Conservation (phyloP, 495 filamentous ascomycete genomes). For the Aspergillus haitiensis region DNA sequence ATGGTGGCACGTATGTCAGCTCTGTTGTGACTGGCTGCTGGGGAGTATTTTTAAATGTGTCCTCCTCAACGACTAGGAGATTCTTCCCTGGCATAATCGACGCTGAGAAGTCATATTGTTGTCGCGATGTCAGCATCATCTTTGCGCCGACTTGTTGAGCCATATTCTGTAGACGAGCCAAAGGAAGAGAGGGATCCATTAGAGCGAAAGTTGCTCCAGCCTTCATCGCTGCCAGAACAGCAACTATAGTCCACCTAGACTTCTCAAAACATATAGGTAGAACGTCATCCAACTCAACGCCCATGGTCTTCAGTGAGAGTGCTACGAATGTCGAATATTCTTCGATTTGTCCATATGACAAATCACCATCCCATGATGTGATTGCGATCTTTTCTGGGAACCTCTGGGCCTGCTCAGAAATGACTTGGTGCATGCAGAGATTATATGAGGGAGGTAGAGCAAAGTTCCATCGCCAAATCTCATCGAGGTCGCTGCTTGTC, state of each 20-base stretch:
- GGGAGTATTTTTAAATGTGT: constrained; percentile 20
- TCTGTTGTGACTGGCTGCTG: constrained; percentile 4
- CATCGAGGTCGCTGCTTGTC: constrained; percentile 30
- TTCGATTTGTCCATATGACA: constrained; percentile 49
- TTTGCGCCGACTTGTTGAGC: constrained; percentile 34
- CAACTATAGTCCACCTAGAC: constrained; percentile 47
- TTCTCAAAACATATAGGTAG: constrained; percentile 51
- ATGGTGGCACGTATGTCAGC: constrained; percentile 31
- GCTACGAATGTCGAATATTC: constrained; percentile 37
- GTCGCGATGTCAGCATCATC: constrained; percentile 34
- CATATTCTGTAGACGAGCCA: constrained; percentile 43
- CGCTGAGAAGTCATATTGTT: constrained; percentile 28
- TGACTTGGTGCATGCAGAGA: constrained; percentile 49
- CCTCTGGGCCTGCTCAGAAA: constrained; percentile 36
- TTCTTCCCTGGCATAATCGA: constrained; percentile 32
- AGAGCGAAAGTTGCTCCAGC: constrained; percentile 40
- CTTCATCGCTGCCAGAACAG: constrained; percentile 47
- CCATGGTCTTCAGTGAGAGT: constrained; percentile 25
- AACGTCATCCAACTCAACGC: constrained; percentile 36
- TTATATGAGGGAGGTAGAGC: constrained; percentile 31
- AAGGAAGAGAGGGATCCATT: constrained; percentile 41
- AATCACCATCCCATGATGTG: constrained; percentile 48
- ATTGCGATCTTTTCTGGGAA: constrained; percentile 41
- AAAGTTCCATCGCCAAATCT: constrained; percentile 40
- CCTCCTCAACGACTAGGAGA: constrained; percentile 30